Conservation (phyloP, 352 stramenopile species). For the Phytophthora pisi region DNA sequence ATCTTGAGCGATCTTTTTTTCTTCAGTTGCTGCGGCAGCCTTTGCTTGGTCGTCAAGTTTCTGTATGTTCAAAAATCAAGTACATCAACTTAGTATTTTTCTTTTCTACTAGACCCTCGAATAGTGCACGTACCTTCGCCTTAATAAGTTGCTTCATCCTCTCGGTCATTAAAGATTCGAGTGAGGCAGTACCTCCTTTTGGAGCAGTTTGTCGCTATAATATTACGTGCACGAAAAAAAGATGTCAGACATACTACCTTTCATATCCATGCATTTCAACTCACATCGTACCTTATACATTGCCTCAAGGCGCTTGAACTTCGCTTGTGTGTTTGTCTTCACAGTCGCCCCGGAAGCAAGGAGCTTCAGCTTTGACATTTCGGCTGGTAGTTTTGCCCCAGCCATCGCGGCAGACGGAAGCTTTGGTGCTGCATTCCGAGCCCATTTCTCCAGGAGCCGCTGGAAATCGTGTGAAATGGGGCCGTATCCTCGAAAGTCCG, state of each 20-base stretch:
- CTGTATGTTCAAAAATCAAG: constrained; percentile 13
- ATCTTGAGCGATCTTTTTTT: constrained; percentile 15
- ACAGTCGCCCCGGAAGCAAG: constrained; percentile 58
- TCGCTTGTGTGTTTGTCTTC: constrained; percentile 42
- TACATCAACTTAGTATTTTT: not conserved
- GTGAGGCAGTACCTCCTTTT: constrained; percentile 35
- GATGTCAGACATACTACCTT: not conserved
- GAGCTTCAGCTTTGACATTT: constrained; percentile 44
- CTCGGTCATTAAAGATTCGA: constrained; percentile 52
- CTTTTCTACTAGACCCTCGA: not conserved
- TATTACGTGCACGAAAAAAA: constrained; percentile 3
- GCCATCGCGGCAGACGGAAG: constrained; percentile 21
- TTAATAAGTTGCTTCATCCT: constrained; percentile 53
- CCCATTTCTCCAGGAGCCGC: constrained; percentile 76
- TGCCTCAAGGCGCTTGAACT: constrained; percentile 69
- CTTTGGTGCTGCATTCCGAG: constrained; percentile 40
- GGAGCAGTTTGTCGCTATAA: constrained; percentile 40
- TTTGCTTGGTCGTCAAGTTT: constrained; percentile 27
- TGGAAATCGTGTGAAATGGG: constrained; percentile 63
- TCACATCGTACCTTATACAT: constrained; percentile 62
- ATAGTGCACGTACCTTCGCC: constrained; percentile 39
- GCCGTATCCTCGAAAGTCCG: constrained; percentile 60
- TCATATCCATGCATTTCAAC: not conserved
- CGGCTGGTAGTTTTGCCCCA: constrained; percentile 13
- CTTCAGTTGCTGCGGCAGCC: constrained; percentile 4